phyloP scores from a whole-genome alignment of 352 stramenopile genomes.

The Elongisporangium senticosum region DNA sequence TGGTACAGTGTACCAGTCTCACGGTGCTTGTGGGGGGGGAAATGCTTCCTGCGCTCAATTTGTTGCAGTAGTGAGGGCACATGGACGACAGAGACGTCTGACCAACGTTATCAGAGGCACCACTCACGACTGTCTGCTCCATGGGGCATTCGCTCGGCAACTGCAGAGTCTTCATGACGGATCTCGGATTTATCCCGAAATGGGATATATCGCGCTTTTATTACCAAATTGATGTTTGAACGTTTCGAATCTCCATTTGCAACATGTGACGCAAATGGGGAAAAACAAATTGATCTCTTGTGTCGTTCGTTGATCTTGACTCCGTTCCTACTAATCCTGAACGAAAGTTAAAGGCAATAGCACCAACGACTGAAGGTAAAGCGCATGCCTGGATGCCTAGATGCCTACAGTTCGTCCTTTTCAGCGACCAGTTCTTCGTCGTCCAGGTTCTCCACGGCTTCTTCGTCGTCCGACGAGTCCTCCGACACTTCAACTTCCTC shows the following conservation, averaged over 20 bases:
- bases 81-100: no score
- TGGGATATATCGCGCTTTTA: neutral
- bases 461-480: slow-evolving; percentile 41
- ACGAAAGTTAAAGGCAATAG: neutral
- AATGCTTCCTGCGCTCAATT: no score
- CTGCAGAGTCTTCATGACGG: neutral
- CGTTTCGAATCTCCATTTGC: neutral
- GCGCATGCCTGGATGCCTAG: neutral
- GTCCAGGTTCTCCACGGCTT: slow-evolving; percentile 25
- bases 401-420: slow-evolving; percentile 68
- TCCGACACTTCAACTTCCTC: slow-evolving; percentile 42
- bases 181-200: neutral
- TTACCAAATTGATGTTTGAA: neutral
- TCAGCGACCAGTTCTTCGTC: slow-evolving; percentile 27
- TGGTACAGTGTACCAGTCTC: slow-evolving; percentile 1
- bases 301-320: neutral
- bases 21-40: neutral
- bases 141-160: no score
- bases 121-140: no score
- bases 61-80: no score
- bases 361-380: neutral
- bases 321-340: neutral
- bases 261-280: neutral
- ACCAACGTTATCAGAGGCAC: no score
- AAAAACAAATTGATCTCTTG: neutral